Base-by-base conservation (phyloP, 305 asterid species). In the Rubia peregrina region DNA sequence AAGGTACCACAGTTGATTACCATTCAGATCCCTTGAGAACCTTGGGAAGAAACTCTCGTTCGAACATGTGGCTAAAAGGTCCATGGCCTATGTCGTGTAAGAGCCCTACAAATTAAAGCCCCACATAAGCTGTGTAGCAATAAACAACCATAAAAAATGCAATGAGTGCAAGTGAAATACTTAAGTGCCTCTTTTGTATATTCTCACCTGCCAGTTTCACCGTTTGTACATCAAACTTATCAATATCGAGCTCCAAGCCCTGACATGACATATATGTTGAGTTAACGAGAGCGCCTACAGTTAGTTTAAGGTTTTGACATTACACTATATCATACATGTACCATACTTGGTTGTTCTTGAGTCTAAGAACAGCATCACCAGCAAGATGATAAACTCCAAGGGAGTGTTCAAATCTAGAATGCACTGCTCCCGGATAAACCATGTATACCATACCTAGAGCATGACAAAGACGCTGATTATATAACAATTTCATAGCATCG, bases 301-400 rank as follows among this genome's bases (percentile, higher is more conserved):
- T 5, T 71, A 55, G 63, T 36, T 69, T 12, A 26, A 63, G 73
- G 48, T 60, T 71, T 43, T 26, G 73, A 71, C 26, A 70, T 61
- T 36, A 74, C 53, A 77, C 70, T 53, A 69, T 38, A 19, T 56
- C 51, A 67, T 41, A 83, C 69, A 80, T 62, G 76, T 72, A 53
- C 69, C 79, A 41, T 78, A 93, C 98, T 75, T 91, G 96, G 68
- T 85, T 87, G 72, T 67, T 72, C 74, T 84, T 87, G 64, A 94
- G 95, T 75, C 75, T 89, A 67, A 88, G 88, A 82, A 88, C 84
- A 51, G 96, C 90, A 75, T 88, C 88, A 74, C 92, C 89, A 78
- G 97, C 96, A 62, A 94, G 91, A 94, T 92, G 87, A 74, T 89
- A 94, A 70, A 89, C 98, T 74, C 98, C 98, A 76, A 93, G 97